These are phyloP conservation scores for Starmerella khaoyaiensis DNA, from an alignment of 805 yeast genomes.

Conservation along the genomic window DNA sequence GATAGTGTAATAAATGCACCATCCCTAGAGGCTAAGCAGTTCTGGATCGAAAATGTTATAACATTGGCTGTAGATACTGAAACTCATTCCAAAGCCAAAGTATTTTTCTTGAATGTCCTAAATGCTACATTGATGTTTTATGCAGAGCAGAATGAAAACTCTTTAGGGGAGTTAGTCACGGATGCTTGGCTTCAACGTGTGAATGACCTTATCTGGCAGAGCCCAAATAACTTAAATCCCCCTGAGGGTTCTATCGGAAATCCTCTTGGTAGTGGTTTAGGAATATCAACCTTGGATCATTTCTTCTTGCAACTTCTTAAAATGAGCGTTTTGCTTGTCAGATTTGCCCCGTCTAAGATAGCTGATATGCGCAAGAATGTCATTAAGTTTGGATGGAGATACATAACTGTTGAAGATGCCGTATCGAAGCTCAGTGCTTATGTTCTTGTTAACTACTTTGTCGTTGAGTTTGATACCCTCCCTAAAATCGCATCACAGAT, in stretches of 20 bases:
- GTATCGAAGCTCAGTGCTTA: constrained; percentile 88
- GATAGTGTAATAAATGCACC: neutral
- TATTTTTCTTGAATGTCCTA: constrained; percentile 30
- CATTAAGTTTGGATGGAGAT: constrained; percentile 89
- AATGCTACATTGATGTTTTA: constrained; percentile 56
- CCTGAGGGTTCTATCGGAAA: constrained; percentile 12
- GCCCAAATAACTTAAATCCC: constrained; percentile 42
- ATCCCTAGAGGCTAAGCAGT: constrained; percentile 1
- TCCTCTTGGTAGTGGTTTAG: constrained; percentile 15
- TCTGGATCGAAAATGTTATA: constrained; percentile 10
- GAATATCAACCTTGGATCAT: constrained; percentile 41
- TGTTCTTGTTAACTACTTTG: constrained; percentile 73
- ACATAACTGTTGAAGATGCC: constrained; percentile 75
- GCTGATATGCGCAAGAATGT: constrained; percentile 63
- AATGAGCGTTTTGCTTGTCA: constrained; percentile 61
- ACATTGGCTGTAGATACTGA: constrained; percentile 2
- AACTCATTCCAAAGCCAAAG: constrained; percentile 8
- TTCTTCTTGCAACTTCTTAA: constrained; percentile 70
- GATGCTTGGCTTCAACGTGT: constrained; percentile 53
- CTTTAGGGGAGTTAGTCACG: constrained; percentile 35
- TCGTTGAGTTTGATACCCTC: constrained; percentile 79
- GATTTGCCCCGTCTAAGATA: constrained; percentile 48
- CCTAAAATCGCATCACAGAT: constrained; percentile 79
- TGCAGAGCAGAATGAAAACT: constrained; percentile 37
- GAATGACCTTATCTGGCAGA: constrained; percentile 59